Percentiles rank a stretch among this genome's conserved stretches.
These are phyloP conservation scores for Trametes cubensis DNA, from an alignment of 768 basidiomycete genomes.

Conservation along the genomic window DNA sequence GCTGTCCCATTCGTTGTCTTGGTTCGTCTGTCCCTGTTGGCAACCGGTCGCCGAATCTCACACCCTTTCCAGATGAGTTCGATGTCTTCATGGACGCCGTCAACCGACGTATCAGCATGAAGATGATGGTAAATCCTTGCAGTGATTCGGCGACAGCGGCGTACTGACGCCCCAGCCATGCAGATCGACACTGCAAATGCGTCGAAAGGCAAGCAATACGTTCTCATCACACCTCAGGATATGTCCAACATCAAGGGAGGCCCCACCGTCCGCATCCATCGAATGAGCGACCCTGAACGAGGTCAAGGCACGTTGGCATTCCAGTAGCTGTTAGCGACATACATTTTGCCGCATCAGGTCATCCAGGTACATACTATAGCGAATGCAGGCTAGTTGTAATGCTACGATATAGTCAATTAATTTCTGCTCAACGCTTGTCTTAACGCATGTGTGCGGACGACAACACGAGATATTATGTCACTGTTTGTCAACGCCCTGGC, in stretches of 20 bases:
- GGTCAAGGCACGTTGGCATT: conserved; percentile 53
- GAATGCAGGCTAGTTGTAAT: too few species aligned
- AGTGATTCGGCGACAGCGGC: background rate
- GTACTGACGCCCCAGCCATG: background rate
- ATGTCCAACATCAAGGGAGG: conserved; percentile 76
- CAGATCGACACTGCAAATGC: conserved; percentile 89
- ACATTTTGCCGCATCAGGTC: background rate
- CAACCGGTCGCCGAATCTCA: background rate
- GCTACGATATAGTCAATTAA: too few species aligned
- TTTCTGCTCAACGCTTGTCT: too few species aligned
- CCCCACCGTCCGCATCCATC: conserved; percentile 69
- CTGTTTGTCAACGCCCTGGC: too few species aligned
- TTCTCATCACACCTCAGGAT: conserved; percentile 95
- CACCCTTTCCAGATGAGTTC: conserved; percentile 73
- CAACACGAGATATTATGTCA: too few species aligned
- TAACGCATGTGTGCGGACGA: too few species aligned
- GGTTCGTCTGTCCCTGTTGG: conserved; percentile 45
- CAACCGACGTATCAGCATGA: conserved; percentile 90
- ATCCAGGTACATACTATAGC: background rate
- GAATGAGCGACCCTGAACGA: conserved; percentile 82
- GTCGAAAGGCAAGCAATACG: conserved; percentile 88
- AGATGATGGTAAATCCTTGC: conserved; percentile 76
- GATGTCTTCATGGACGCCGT: conserved; percentile 98
- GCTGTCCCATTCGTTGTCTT: conserved; percentile 91
- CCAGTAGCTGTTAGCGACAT: background rate